phyloP scores from a whole-genome alignment of 1,284 basidiomycete genomes.

The Coriolopsis trogii region DNA sequence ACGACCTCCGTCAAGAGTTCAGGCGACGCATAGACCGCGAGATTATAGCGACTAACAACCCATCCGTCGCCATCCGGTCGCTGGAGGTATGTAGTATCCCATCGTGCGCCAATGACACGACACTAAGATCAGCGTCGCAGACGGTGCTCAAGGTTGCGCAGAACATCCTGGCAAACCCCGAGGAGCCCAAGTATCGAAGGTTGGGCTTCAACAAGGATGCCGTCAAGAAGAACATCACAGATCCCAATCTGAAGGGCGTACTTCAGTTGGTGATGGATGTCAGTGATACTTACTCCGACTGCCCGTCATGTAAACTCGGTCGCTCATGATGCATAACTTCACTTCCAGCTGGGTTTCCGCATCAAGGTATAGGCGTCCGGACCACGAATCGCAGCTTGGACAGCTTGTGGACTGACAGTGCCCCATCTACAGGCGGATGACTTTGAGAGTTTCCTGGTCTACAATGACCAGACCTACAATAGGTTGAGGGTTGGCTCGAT shows the following conservation, averaged over 20 bases:
- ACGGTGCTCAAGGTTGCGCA: conserved; percentile 59
- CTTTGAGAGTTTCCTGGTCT: conserved; percentile 59
- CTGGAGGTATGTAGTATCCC: conserved; percentile 8
- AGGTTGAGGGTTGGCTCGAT: conserved; percentile 62
- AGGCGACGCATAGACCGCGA: conserved; percentile 9
- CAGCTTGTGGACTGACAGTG: background rate
- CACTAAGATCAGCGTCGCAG: background rate
- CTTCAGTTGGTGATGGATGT: conserved; percentile 68
- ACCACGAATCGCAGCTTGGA: background rate
- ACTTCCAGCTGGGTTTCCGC: conserved; percentile 64
- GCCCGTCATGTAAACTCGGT: no score
- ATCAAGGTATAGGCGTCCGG: conserved; percentile 49
- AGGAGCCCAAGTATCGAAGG: conserved; percentile 63
- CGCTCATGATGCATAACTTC: background rate
- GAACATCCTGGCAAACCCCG: conserved; percentile 68
- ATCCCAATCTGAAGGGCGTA: conserved; percentile 66
- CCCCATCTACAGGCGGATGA: conserved; percentile 34
- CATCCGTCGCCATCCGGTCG: conserved; percentile 9
- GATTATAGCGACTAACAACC: conserved; percentile 5
- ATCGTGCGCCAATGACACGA: no score
- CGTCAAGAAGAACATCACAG: conserved; percentile 59
- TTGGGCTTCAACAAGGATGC: conserved; percentile 71
- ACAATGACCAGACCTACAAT: conserved; percentile 49
- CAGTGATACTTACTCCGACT: background rate
- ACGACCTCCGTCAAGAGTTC: conserved; percentile 9